Evolutionary conservation across 192 early-diverging fungal genomes (phyloP).

Genomic region (Lobosporangium transversale): DNA sequence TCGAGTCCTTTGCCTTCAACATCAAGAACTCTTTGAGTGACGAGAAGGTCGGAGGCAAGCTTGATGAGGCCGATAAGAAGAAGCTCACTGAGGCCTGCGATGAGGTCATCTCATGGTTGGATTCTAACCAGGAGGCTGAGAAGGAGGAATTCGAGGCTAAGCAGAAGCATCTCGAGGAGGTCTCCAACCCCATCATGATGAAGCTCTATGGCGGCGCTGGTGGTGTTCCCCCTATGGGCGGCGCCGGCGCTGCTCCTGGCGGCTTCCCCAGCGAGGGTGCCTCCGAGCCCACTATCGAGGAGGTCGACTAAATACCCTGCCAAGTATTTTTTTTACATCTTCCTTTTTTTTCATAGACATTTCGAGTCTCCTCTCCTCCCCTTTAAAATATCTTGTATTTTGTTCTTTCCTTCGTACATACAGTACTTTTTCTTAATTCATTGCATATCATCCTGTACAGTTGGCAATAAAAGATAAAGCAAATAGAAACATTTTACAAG

Average conservation of each 20-base stretch:
- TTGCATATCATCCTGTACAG: slow-evolving; percentile 31
- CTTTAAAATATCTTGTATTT: slow-evolving; percentile 9
- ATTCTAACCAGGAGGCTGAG: slow-evolving; percentile 91
- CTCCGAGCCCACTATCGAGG: slow-evolving; percentile 76
- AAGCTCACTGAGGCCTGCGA: slow-evolving; percentile 86
- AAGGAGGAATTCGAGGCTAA: slow-evolving; percentile 97
- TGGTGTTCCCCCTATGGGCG: slow-evolving; percentile 71
- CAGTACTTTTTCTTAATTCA: slow-evolving; percentile 12
- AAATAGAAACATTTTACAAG: not conserved
- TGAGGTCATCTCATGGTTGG: slow-evolving; percentile 96
- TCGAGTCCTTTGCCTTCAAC: slow-evolving; percentile 98
- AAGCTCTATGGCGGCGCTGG: slow-evolving; percentile 89
- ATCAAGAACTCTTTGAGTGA: slow-evolving; percentile 88
- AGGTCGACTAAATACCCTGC: slow-evolving; percentile 72
- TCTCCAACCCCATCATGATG: slow-evolving; percentile 98
- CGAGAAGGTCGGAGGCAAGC: slow-evolving; percentile 83
- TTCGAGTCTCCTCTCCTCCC: slow-evolving; percentile 25
- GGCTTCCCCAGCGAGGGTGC: slow-evolving; percentile 73
- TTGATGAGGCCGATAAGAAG: slow-evolving; percentile 89
- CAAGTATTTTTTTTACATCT: not conserved
- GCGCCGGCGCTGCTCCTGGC: slow-evolving; percentile 77
- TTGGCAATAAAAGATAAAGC: slow-evolving; percentile 12
- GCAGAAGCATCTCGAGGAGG: slow-evolving; percentile 94
- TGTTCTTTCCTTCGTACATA: not conserved
- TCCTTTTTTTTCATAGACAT: slow-evolving; percentile 21